Conservation (phyloP, 257 asterid species). For the Solanum verrucosum region DNA sequence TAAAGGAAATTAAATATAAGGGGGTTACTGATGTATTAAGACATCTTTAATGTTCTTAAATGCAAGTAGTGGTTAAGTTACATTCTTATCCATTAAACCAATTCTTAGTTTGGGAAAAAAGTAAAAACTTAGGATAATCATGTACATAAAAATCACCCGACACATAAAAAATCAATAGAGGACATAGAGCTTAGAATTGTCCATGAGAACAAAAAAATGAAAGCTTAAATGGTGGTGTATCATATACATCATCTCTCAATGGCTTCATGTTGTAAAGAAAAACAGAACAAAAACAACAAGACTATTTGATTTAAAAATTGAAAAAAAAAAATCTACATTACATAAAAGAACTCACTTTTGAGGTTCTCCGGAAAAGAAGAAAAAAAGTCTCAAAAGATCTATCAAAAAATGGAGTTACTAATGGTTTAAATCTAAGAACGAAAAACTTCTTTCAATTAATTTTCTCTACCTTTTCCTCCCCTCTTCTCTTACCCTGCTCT, state of each 20-base stretch:
- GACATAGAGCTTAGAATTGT: conserved; percentile 53
- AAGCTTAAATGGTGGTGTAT: conserved; percentile 61
- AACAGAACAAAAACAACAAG: background rate
- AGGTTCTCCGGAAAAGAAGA: conserved; percentile 27
- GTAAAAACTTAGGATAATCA: background rate
- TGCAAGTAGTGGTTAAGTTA: background rate
- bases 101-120: background rate
- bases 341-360: conserved; percentile 21
- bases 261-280: conserved; percentile 60
- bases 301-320: background rate
- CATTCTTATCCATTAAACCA: background rate
- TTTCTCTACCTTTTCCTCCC: background rate
- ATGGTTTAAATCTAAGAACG: conserved; percentile 15
- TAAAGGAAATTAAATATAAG: background rate
- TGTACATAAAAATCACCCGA: background rate
- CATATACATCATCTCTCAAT: conserved; percentile 49
- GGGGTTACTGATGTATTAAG: background rate
- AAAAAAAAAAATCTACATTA: background rate
- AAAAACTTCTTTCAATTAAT: conserved; percentile 2
- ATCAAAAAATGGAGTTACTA: conserved; percentile 7
- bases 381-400: conserved; percentile 43
- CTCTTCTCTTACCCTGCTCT: background rate
- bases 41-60: background rate
- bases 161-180: background rate
- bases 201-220: conserved; percentile 57